These are phyloP conservation scores for Phytophthora boehmeriae DNA, from an alignment of 352 stramenopile genomes.

Conservation along the genomic window DNA sequence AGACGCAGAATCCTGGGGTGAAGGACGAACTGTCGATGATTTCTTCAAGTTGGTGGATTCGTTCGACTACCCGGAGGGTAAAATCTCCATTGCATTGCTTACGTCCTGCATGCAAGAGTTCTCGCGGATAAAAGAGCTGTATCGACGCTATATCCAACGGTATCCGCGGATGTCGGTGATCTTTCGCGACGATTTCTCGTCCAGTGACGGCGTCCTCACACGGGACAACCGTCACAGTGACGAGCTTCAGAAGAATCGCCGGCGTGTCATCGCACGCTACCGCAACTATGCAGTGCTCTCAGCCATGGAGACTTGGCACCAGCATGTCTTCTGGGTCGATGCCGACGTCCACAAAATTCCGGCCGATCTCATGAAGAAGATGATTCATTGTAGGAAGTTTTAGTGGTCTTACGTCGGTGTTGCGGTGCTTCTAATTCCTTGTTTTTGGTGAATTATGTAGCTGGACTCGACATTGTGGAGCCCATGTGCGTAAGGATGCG, in stretches of 20 bases:
- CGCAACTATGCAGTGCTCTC: slow-evolving; percentile 43
- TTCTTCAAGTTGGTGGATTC: slow-evolving; percentile 35
- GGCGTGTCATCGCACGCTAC: slow-evolving; percentile 46
- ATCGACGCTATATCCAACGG: slow-evolving; percentile 12
- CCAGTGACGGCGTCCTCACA: slow-evolving; percentile 3
- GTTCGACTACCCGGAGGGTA: slow-evolving; percentile 32
- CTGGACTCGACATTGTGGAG: slow-evolving; percentile 28
- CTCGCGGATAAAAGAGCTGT: slow-evolving; percentile 8
- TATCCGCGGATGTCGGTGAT: slow-evolving; percentile 33
- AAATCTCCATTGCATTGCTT: slow-evolving; percentile 41
- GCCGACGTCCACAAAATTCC: slow-evolving; percentile 39
- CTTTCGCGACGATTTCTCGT: slow-evolving; percentile 42
- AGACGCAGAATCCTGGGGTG: slow-evolving; percentile 35
- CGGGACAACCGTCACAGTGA: slow-evolving; percentile 33
- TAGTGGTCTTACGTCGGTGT: too few species aligned
- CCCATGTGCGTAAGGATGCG: slow-evolving; percentile 32
- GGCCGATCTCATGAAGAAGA: slow-evolving; percentile 28
- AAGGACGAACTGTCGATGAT: slow-evolving; percentile 11
- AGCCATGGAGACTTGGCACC: slow-evolving; percentile 40
- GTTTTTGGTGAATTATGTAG: slow-evolving; percentile 12
- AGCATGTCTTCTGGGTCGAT: slow-evolving; percentile 48
- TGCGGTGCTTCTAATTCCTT: too few species aligned
- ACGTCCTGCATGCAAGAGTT: slow-evolving; percentile 39
- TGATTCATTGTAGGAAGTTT: slow-evolving; percentile 34
- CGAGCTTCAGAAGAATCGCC: slow-evolving; percentile 28